A percentile compares a stretch with the other conserved stretches of the same genome.
These are phyloP conservation scores for Teratosphaeria gauchensis DNA, from an alignment of 2,329 filamentous ascomycete genomes.

Conservation along the genomic window DNA sequence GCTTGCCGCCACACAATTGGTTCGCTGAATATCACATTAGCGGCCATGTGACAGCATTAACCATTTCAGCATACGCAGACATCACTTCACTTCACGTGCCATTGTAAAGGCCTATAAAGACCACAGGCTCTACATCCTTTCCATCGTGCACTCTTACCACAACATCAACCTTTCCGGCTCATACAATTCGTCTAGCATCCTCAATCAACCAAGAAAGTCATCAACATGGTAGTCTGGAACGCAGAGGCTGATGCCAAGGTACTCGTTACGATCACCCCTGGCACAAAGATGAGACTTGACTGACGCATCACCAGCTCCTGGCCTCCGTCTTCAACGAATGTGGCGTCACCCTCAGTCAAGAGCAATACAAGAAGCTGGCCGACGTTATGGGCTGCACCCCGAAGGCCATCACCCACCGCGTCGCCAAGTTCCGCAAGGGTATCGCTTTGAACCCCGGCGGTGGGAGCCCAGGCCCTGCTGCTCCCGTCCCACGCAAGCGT, in stretches of 20 bases:
- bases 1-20: background rate
- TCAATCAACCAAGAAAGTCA: background rate
- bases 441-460: background rate
- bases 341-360: slow-evolving; percentile 19
- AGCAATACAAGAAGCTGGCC: slow-evolving; percentile 16
- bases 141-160: background rate
- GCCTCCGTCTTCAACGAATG: slow-evolving; percentile 19
- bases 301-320: slow-evolving; percentile 14
- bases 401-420: slow-evolving; percentile 24
- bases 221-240: slow-evolving; percentile 24
- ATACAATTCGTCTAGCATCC: too few species aligned
- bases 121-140: background rate
- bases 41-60: background rate
- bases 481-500: background rate
- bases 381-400: slow-evolving; percentile 22
- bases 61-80: background rate
- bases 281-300: background rate
- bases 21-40: background rate
- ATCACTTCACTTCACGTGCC: background rate
- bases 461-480: slow-evolving; percentile 2
- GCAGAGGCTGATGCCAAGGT: slow-evolving; percentile 23
- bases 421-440: slow-evolving; percentile 16
- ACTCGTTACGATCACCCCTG: background rate
- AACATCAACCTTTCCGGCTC: background rate
- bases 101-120: background rate